A percentile compares a stretch with the other conserved stretches of the same genome.
Evolutionary conservation across 805 yeast genomes (phyloP).

Genomic region (Candida nonsorbophila): DNA sequence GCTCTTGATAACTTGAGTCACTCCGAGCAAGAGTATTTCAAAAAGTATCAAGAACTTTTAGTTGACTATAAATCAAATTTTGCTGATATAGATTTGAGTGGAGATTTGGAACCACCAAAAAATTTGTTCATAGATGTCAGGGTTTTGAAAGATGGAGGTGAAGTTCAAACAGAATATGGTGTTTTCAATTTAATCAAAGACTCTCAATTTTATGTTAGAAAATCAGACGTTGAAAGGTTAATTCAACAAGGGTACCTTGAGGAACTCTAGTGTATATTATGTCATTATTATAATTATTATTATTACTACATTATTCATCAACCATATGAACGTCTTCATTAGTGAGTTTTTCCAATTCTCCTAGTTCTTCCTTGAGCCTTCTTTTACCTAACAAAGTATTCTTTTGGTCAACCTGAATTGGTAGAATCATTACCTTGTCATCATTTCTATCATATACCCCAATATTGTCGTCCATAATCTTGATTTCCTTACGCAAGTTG

Average conservation of each 20-base stretch:
- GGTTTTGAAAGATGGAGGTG: conserved; percentile 92
- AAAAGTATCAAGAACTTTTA: conserved; percentile 63
- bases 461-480: conserved; percentile 54
- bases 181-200: conserved; percentile 89
- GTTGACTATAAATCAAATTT: conserved; percentile 74
- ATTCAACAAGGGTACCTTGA: conserved; percentile 92
- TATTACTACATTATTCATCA: background rate
- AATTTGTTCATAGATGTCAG: conserved; percentile 92
- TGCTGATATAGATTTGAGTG: conserved; percentile 81
- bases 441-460: conserved; percentile 43
- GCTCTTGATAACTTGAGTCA: conserved; percentile 56
- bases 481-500: conserved; percentile 60
- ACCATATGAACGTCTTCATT: background rate
- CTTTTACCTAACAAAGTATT: conserved; percentile 61
- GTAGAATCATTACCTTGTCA: conserved; percentile 50
- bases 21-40: conserved; percentile 73
- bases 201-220: conserved; percentile 90
- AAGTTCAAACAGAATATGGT: conserved; percentile 95
- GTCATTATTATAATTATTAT: background rate
- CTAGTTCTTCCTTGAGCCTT: conserved; percentile 48
- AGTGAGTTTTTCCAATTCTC: conserved; percentile 9
- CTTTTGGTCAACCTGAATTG: conserved; percentile 63
- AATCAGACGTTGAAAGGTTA: conserved; percentile 87
- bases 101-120: conserved; percentile 84
- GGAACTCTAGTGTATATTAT: conserved; percentile 41